Evolutionary conservation across 169 alveolate species (phyloP), one percentile per base, ranked within the genome.

Genomic region (Plasmodium gaboni): DNA sequence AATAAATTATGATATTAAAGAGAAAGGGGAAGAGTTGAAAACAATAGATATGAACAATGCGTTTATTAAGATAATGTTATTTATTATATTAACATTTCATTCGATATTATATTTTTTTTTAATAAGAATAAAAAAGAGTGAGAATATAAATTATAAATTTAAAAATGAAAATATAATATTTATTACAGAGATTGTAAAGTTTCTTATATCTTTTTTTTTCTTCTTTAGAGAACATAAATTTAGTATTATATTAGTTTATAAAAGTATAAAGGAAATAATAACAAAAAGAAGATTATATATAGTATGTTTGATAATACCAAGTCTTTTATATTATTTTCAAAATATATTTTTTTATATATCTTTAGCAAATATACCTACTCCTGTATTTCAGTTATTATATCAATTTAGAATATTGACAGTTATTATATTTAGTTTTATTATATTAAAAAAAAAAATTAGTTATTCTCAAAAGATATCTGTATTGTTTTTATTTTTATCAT

Each of bases 301-400:
- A 1, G 2, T 80, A 19, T 67, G 51, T 48, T 61, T 80, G 53
- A 28, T 60, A 19, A 8, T 80, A n/a, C 90, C 90, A 9, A 80
- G 74, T 63, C 12, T 67, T 46, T 53, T 80, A 71, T 80, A 80
- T 61, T 80, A 80, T 53, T 17, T 80, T 55, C 90, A 80, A 9
- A 80, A 80, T 60, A 68, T 80, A 5, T 69, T 65, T 67, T 80
- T 80, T 68, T 68, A 67, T 32, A 42, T 80, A 46, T 67, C 90
- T 8, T 19, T 80, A 22, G 53, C 80, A 6, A 80, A 71, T 57
- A 53, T 80, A 0, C 85, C 90, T 0, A 80, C 70, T 17, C 90
- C 90, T 15, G n/a, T 80, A 60, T 80, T 80, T 72, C 90, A 80
- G 55, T 28, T 80, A 3, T 71, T 80, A 2, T 69, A 80, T 28